Percentiles rank a stretch among this genome's conserved stretches.
phyloP scores from a whole-genome alignment of 345 rosid genomes.

The Pseudoturritis turrita region DNA sequence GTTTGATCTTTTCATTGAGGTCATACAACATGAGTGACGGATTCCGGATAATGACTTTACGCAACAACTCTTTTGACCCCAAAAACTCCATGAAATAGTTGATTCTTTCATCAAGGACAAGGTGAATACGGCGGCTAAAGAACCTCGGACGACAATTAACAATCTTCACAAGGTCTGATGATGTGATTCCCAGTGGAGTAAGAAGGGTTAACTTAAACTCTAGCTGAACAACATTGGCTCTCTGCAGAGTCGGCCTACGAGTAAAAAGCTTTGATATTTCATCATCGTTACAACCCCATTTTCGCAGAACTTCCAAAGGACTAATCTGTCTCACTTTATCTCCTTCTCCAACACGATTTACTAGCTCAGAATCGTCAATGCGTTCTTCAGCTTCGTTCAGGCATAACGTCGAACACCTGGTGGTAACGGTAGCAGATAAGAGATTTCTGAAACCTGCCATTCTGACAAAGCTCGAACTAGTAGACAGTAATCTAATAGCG shows the following conservation, averaged over 20 bases:
- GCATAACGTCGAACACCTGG: conserved; percentile 72
- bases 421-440: not conserved
- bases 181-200: conserved; percentile 47
- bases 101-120: conserved; percentile 60
- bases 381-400: conserved; percentile 26
- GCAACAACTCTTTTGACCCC: conserved; percentile 56
- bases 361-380: conserved; percentile 16
- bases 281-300: conserved; percentile 69
- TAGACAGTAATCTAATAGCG: conserved; percentile 1
- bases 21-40: conserved; percentile 79
- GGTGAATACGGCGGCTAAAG: conserved; percentile 52
- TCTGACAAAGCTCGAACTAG: not conserved
- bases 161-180: conserved; percentile 74
- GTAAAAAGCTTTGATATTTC: conserved; percentile 47
- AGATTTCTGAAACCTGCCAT: not conserved
- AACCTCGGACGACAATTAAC: conserved; percentile 72
- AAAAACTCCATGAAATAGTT: conserved; percentile 46
- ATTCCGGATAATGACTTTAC: conserved; percentile 60
- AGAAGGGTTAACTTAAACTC: conserved; percentile 54
- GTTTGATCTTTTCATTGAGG: conserved; percentile 49
- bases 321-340: conserved; percentile 9
- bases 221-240: conserved; percentile 44
- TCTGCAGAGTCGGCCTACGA: conserved; percentile 52
- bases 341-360: not conserved
- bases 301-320: conserved; percentile 41